Conservation (phyloP, 331 rosid species). For the Pyracantha coccinea region DNA sequence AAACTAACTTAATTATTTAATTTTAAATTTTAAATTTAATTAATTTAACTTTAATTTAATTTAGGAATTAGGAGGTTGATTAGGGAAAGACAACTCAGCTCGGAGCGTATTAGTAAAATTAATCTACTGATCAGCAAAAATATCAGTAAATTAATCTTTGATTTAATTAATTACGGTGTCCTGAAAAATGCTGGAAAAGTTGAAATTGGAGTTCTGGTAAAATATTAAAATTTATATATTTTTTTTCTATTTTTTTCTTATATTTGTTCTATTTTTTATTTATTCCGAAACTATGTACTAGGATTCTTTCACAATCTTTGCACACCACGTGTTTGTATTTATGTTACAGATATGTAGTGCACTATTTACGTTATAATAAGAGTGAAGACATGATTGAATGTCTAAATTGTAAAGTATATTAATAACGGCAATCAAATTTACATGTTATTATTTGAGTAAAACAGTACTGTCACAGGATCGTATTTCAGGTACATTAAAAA, state of each 20-base stretch:
- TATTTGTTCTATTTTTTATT: too few species aligned
- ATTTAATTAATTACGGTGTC: not conserved
- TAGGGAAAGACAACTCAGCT: not conserved
- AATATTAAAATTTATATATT: too few species aligned
- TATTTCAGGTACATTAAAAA: not conserved
- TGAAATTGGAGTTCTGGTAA: not conserved
- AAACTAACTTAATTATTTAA: not conserved
- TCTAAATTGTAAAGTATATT: too few species aligned
- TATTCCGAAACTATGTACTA: too few species aligned
- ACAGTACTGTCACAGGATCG: accelerated
- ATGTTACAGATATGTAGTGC: too few species aligned
- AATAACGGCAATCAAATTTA: not conserved
- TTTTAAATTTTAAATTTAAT: not conserved
- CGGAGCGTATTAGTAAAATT: not conserved
- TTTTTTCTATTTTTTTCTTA: too few species aligned
- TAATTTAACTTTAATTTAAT: not conserved
- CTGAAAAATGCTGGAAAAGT: not conserved
- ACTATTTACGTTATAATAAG: too few species aligned
- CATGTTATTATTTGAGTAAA: too few species aligned
- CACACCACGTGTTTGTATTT: too few species aligned
- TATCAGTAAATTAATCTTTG: not conserved
- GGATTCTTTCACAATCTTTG: not conserved
- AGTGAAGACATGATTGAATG: accelerated
- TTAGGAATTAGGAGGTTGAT: not conserved
- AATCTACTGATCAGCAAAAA: not conserved